phyloP scores from a whole-genome alignment of 2,329 filamentous ascomycete species.

The Colletotrichum cuscutae region DNA sequence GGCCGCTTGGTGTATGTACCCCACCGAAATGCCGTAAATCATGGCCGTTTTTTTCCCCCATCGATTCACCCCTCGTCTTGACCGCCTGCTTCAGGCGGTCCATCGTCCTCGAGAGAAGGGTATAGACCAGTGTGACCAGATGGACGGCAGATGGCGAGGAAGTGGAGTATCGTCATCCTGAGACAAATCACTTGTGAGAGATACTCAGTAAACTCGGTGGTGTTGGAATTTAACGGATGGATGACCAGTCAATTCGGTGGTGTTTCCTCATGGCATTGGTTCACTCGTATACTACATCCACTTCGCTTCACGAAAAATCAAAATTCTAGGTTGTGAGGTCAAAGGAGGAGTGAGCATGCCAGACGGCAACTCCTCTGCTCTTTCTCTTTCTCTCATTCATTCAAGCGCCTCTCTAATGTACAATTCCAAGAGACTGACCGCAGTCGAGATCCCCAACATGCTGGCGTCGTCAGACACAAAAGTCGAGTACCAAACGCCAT shows the following conservation, averaged over 20 bases:
- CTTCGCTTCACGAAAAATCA: background rate
- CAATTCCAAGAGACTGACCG: slow-evolving; percentile 5
- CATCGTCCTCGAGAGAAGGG: too few relatives aligned
- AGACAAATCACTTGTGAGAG: too few relatives aligned
- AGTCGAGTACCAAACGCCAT: slow-evolving; percentile 6
- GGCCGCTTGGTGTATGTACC: too few relatives aligned
- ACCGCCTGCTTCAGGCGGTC: too few relatives aligned
- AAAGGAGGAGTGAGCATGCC: background rate
- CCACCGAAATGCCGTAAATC: background rate
- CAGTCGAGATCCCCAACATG: slow-evolving; percentile 5
- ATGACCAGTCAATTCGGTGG: background rate
- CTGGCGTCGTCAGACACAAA: background rate
- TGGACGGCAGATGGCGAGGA: too few relatives aligned
- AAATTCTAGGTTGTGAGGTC: background rate
- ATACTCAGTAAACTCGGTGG: too few relatives aligned
- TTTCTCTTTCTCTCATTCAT: background rate
- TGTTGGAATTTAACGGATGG: background rate
- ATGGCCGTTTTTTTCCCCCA: background rate
- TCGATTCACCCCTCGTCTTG: too few relatives aligned
- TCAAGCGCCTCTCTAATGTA: slow-evolving; percentile 17
- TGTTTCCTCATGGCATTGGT: background rate
- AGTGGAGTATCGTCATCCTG: too few relatives aligned
- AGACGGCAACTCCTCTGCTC: background rate
- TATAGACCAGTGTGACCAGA: too few relatives aligned
- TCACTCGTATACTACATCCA: background rate